Conservation (phyloP, 73 alveolate genomes). For the Paramecium primaurelia region DNA sequence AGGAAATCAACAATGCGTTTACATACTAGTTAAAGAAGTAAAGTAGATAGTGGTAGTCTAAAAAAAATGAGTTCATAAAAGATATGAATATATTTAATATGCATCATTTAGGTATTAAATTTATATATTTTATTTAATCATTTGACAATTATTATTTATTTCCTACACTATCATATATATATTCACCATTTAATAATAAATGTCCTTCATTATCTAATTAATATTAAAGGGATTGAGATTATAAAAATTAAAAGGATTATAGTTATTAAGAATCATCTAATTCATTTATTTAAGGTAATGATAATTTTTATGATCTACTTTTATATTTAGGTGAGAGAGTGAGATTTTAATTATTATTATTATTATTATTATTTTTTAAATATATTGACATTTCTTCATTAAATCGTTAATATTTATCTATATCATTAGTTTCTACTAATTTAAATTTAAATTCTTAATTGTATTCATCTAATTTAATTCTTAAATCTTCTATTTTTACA, state of each 20-base stretch:
- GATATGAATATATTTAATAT: not conserved
- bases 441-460: not conserved
- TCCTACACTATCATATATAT: not conserved
- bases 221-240: not conserved
- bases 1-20: slow-evolving; percentile 57
- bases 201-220: slow-evolving; percentile 1
- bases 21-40: slow-evolving; percentile 44
- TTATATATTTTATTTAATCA: not conserved
- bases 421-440: not conserved
- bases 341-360: not conserved
- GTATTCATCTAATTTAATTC: not conserved
- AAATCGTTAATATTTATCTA: not conserved
- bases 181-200: not conserved
- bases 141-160: not conserved
- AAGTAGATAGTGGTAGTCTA: not conserved
- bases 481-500: not conserved
- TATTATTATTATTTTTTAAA: not conserved
- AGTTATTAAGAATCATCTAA: not conserved
- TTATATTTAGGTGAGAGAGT: not conserved
- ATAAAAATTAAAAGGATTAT: not conserved
- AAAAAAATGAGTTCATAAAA: not conserved
- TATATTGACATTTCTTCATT: slow-evolving; percentile 3
- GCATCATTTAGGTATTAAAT: not conserved
- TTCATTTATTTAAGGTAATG: not conserved
- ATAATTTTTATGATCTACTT: not conserved